Percentiles rank a stretch among this genome's conserved stretches.
phyloP scores from a whole-genome alignment of 345 rosid species.

The Mangifera indica region DNA sequence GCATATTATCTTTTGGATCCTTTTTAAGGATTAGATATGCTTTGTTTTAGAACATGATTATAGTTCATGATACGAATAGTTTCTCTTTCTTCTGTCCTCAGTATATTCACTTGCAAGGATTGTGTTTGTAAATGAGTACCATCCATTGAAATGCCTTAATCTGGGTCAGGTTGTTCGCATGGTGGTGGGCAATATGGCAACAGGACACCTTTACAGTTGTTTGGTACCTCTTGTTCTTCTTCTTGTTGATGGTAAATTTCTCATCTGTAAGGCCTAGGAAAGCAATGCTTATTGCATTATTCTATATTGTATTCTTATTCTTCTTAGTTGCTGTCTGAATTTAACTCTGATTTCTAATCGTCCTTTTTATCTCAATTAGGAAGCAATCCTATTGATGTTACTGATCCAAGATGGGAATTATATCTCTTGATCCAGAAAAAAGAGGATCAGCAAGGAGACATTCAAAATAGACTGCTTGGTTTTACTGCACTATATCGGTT shows the following conservation, averaged over 20 bases:
- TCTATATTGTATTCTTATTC: not conserved
- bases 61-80: no score
- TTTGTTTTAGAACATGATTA: not conserved
- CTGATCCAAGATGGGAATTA: slow-evolving; percentile 90
- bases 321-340: not conserved
- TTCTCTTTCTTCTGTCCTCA: slow-evolving; percentile 2
- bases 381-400: slow-evolving; percentile 93
- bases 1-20: not conserved
- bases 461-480: slow-evolving; percentile 55
- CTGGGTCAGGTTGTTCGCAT: slow-evolving; percentile 66
- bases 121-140: not conserved
- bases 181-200: slow-evolving; percentile 52
- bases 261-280: not conserved
- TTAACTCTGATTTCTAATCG: not conserved
- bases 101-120: not conserved
- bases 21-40: not conserved
- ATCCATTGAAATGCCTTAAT: slow-evolving; percentile 17
- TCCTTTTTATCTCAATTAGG: slow-evolving; percentile 47
- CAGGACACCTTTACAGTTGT: slow-evolving; percentile 85
- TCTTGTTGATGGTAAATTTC: slow-evolving; percentile 73
- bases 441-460: slow-evolving; percentile 40
- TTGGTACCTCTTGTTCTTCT: slow-evolving; percentile 91
- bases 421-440: slow-evolving; percentile 65
- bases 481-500: slow-evolving; percentile 78
- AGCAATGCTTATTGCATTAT: slow-evolving; percentile 4